Base-by-base conservation (phyloP, 2,329 filamentous ascomycete species). In the Colletotrichum sp. region DNA sequence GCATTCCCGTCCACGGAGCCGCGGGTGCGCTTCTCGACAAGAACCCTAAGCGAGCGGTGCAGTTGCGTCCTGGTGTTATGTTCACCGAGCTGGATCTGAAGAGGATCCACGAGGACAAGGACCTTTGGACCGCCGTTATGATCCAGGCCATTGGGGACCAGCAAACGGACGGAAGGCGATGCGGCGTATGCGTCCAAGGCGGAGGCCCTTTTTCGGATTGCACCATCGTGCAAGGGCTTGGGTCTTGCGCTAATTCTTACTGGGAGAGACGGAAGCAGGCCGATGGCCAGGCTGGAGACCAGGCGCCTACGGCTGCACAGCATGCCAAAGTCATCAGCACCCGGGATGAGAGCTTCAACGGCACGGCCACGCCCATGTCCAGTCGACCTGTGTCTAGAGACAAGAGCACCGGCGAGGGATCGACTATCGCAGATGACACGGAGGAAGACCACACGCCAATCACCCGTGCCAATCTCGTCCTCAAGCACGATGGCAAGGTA, bases 161-260 rank as follows among this genome's bases (percentile, higher is more conserved):
- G 5, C 65, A 64, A 27, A 57, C 68, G 24, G 85, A 87, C 70
- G 74, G 77, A 0, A 78, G 80, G 24, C 81, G 83, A 33, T 89
- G 87, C 66, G 75, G 79, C 1, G 83, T 82, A 2, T 89, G 87
- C 67, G 78, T 83, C 2, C 84, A 82, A 68, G 83, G 83, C 31
- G 80, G 83, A 27, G 87, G 87, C 0, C 83, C 84, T 0, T 89
- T 87, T 75, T 82, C 83, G 3, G 81, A 83, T 7, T 89, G 87
- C 77, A 82, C 88, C 63, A 82, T 86, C 29, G 78, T 87, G 16
- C 84, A 83, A 7, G 79, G 85, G 6, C 87, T 88, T 66, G 83
- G 84, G 5, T 84, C 86, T 33, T 89, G 87, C 71, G 87, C 86
- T 34, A 89, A 89, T 75, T 89, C 87, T 75, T 86, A 88, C 76